A percentile compares a stretch with the other conserved stretches of the same genome.
Conservation (phyloP, 257 asterid genomes). For the Solanum bulbocastanum region DNA sequence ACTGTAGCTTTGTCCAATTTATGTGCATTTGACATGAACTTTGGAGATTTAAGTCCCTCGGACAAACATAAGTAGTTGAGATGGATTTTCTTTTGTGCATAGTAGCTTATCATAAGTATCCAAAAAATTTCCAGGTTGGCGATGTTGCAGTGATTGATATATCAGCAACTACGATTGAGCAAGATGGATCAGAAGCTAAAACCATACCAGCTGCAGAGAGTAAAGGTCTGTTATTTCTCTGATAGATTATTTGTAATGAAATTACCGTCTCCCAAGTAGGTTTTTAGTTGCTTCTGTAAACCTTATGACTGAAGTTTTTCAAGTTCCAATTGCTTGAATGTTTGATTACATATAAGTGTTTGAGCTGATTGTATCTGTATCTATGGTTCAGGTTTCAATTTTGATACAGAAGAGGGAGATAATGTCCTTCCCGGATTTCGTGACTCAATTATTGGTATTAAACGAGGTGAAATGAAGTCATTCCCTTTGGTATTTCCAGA, state of each 20-base stretch:
- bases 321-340: background rate
- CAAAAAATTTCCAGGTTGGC: constrained; percentile 38
- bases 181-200: constrained; percentile 55
- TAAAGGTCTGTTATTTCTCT: constrained; percentile 42
- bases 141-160: constrained; percentile 91
- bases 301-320: background rate
- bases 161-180: constrained; percentile 74
- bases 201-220: constrained; percentile 93
- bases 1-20: background rate
- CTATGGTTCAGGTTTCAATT: constrained; percentile 64
- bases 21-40: background rate
- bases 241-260: background rate
- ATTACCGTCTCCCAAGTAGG: background rate
- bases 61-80: background rate
- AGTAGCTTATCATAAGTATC: background rate
- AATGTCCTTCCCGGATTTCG: constrained; percentile 79
- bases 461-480: constrained; percentile 63
- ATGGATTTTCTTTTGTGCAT: background rate
- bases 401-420: constrained; percentile 91
- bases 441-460: constrained; percentile 51
- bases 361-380: background rate
- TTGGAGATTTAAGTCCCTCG: background rate
- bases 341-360: background rate
- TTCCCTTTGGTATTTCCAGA: constrained; percentile 86
- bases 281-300: background rate